Base-by-base conservation (phyloP, 352 stramenopile species). In the Phytophthora agathidicida region DNA sequence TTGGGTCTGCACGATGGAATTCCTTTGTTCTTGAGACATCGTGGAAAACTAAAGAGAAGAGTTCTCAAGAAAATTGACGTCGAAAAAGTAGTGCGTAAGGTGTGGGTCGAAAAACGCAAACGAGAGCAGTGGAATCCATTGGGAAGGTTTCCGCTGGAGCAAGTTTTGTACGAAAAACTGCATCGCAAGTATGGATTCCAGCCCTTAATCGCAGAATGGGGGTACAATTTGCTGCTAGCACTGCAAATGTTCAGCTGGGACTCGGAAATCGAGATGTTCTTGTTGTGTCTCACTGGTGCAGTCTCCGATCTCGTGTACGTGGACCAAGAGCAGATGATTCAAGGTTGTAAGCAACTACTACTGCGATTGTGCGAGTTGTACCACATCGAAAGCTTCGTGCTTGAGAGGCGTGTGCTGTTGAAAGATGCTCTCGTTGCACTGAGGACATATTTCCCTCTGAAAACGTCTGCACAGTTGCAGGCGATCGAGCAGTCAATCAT, bases 121-220 rank as follows among this genome's bases (percentile, higher is more conserved):
- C 75, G 83, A 10, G 82, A 88, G 14, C 61, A 61, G 27, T 75
- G 81, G 27, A 89, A 84, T 31, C 77, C 77, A 7, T 47, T 83
- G 0, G 45, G 61, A 14, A 64, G 55, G 11, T 65, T 85, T 11
- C 57, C 68, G 8, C 60, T 92, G 5, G 84, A 94, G 19, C 75
- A 92, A 8, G 71, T 89, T 0, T 22, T 94, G 35, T 92, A 87
- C 50, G 84, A 94, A 38, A 86, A 87, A 38, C 68, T 94, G 38
- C 71, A 92, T 43, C 79, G 79, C 38, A 91, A 91, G 59, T 92
- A 89, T 53, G 83, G 82, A 2, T 92, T 92, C 54, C 82, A 94
- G 63, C 80, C 85, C 1, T 59, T 91, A 17, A 86, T 94, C 27
- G 85, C 85, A 3, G 82, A 94, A 62, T 94, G 83, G 83, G 84